phyloP scores from a whole-genome alignment of 2,329 filamentous ascomycete species.

The Neoscytalidium dimidiatum region DNA sequence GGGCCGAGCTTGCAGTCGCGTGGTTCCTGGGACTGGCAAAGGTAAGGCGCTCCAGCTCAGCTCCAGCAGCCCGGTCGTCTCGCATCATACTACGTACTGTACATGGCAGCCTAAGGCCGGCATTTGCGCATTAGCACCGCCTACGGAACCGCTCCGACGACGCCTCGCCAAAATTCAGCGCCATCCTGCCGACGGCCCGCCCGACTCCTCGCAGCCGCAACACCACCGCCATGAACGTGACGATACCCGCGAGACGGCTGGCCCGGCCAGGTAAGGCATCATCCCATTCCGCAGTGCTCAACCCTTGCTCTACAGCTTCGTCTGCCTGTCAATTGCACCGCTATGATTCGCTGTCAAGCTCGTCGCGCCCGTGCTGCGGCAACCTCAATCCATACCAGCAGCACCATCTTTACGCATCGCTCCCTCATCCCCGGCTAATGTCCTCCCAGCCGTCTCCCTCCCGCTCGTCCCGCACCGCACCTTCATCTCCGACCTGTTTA shows the following conservation, averaged over 20 bases:
- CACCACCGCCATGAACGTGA: slow-evolving; percentile 61
- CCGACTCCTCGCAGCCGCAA: slow-evolving; percentile 7
- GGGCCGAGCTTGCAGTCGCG: background rate
- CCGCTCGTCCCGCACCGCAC: slow-evolving; percentile 5
- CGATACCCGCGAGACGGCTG: slow-evolving; percentile 64
- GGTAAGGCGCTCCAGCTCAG: background rate
- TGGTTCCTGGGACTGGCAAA: background rate
- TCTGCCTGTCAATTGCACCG: background rate
- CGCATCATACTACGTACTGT: slow-evolving; percentile 13
- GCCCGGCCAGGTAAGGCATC: slow-evolving; percentile 59
- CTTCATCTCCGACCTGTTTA: slow-evolving; percentile 14
- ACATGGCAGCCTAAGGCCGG: slow-evolving; percentile 23
- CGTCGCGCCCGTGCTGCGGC: background rate
- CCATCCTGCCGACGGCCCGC: background rate
- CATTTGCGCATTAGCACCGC: no score
- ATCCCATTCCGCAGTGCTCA: background rate
- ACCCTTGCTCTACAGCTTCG: background rate
- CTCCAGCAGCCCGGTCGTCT: slow-evolving; percentile 20
- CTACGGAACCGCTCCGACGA: no score
- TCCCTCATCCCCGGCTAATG: background rate
- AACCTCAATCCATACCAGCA: background rate
- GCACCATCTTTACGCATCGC: background rate
- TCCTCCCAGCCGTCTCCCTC: slow-evolving; percentile 11
- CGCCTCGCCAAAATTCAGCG: background rate
- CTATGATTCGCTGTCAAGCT: background rate